These are phyloP conservation scores for Leccinum aurantiacum DNA, from an alignment of 768 basidiomycete species.

Conservation along the genomic window DNA sequence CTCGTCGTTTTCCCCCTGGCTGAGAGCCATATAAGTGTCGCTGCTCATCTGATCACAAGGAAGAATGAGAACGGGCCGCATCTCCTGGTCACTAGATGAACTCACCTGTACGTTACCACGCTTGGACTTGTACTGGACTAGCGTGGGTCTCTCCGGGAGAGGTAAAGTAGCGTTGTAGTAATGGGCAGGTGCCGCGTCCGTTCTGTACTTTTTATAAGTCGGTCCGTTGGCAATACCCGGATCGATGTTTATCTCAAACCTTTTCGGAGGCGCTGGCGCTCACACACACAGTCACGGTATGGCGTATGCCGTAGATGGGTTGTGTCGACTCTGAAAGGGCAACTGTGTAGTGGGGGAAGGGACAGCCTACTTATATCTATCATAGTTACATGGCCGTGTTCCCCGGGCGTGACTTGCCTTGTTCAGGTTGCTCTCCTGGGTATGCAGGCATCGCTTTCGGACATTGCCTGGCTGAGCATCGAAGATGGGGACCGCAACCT, in stretches of 20 bases:
- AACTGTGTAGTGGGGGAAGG: not conserved
- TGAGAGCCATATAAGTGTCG: constrained; percentile 12
- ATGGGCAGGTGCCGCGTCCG: not conserved
- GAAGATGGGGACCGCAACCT: not conserved
- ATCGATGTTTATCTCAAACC: not conserved
- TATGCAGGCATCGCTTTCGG: not conserved
- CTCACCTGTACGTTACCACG: not conserved
- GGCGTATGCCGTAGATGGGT: not conserved
- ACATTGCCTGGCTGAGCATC: not conserved
- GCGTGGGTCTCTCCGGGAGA: not conserved
- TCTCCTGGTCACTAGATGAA: not conserved
- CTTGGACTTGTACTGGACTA: not conserved
- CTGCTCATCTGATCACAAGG: constrained; percentile 17
- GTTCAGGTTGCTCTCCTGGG: not conserved
- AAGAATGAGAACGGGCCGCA: not conserved
- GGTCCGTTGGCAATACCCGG: not conserved
- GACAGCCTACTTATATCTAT: not conserved
- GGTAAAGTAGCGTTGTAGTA: not conserved
- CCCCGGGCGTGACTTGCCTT: not conserved
- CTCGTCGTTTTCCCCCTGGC: constrained; percentile 12
- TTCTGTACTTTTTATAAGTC: constrained; percentile 4
- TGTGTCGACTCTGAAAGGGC: not conserved
- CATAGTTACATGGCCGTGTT: not conserved
- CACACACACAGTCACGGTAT: not conserved
- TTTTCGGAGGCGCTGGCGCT: not conserved